These are phyloP conservation scores for Pseudogymnoascus verrucosus DNA, from an alignment of 2,329 filamentous ascomycete genomes.

Conservation along the genomic window DNA sequence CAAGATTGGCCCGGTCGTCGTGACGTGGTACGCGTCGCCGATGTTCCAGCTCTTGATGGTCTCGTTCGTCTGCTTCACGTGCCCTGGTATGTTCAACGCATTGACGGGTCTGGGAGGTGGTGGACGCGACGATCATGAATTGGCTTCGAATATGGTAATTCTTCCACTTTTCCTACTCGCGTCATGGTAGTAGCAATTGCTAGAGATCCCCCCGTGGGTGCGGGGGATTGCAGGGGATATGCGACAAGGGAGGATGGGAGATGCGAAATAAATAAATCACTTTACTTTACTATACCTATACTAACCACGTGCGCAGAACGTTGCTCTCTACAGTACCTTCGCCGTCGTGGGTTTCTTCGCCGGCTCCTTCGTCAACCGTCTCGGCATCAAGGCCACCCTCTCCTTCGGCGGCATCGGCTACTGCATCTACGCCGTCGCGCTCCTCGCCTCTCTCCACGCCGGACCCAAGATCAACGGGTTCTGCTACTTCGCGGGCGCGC, in stretches of 20 bases:
- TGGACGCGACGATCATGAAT: conserved; percentile 44
- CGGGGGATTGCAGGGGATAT: background rate
- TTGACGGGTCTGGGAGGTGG: conserved; percentile 57
- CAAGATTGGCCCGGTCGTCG: conserved; percentile 43
- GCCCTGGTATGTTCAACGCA: conserved; percentile 67
- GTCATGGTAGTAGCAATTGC: background rate
- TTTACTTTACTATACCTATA: too few species aligned
- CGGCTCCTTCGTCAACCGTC: conserved; percentile 68
- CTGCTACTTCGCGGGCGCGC: conserved; percentile 66
- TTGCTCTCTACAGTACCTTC: conserved; percentile 42
- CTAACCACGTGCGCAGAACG: conserved; percentile 19
- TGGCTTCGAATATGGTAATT: conserved; percentile 42
- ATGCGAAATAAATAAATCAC: too few species aligned
- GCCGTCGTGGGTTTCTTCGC: conserved; percentile 60
- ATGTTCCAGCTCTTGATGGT: conserved; percentile 65
- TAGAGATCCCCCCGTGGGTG: background rate
- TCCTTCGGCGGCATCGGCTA: conserved; percentile 70
- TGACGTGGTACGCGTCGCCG: conserved; percentile 67
- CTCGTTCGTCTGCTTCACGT: conserved; percentile 61
- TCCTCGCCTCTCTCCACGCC: conserved; percentile 61
- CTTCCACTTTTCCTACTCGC: background rate
- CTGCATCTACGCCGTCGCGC: conserved; percentile 63
- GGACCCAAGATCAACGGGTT: conserved; percentile 49
- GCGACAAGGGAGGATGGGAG: background rate
- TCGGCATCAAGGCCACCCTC: conserved; percentile 62